phyloP scores from a whole-genome alignment of 208 protist genomes.

The Giardia duodenalis region DNA sequence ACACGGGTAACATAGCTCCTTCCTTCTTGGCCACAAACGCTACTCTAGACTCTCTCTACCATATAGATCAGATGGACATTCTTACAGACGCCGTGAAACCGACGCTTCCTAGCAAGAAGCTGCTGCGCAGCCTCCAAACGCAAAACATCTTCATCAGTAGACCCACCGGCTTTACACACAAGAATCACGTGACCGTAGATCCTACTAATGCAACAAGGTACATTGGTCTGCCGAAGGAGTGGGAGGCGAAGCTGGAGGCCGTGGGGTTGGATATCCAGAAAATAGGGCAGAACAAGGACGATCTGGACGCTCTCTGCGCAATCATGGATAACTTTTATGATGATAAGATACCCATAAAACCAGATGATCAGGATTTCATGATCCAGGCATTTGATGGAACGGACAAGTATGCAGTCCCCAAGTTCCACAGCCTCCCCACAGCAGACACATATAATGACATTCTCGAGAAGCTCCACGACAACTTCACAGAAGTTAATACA shows the following conservation, averaged over 20 bases:
- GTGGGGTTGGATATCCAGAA: not conserved
- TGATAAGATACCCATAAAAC: not conserved
- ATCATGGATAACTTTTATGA: constrained; percentile 25
- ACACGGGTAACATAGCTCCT: not conserved
- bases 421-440: not conserved
- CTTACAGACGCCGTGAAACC: constrained; percentile 6
- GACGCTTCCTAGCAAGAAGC: not conserved
- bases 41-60: not conserved
- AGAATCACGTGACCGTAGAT: not conserved
- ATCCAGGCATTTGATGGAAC: not conserved
- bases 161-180: constrained; percentile 1
- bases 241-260: constrained; percentile 17
- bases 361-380: not conserved
- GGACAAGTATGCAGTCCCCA: not conserved
- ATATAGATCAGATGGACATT: not conserved
- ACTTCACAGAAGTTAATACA: not conserved
- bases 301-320: not conserved
- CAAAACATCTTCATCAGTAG: not conserved
- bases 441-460: not conserved
- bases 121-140: not conserved
- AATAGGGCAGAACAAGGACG: not conserved
- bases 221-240: constrained; percentile 20
- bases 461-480: not conserved
- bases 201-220: not conserved
- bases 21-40: not conserved